phyloP scores from a whole-genome alignment of 192 early-diverging fungal genomes.

The Linderina pennispora region DNA sequence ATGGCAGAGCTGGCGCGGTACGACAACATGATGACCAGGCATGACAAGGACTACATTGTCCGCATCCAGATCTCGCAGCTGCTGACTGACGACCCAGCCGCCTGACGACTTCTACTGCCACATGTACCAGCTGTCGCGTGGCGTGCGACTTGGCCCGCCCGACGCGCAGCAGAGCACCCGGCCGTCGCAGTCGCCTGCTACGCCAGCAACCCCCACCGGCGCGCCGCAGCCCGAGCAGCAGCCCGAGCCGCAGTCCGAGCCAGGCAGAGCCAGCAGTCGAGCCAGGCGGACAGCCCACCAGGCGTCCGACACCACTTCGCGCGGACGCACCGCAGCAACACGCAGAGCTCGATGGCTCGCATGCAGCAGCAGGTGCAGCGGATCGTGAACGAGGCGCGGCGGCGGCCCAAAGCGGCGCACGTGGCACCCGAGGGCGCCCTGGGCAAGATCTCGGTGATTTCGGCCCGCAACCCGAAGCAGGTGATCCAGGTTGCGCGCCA shows the following conservation, averaged over 20 bases:
- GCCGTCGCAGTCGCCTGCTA: background rate
- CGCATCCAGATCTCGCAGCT: constrained; percentile 93
- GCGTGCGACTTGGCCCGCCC: constrained; percentile 9
- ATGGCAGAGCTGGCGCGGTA: constrained; percentile 61
- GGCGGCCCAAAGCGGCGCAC: constrained; percentile 76
- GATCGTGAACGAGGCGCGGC: constrained; percentile 88
- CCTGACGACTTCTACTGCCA: constrained; percentile 97
- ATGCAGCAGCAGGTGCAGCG: constrained; percentile 97
- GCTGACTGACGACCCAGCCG: constrained; percentile 85
- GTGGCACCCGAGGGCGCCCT: constrained; percentile 91
- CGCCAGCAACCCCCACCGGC: background rate
- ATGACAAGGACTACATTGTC: constrained; percentile 92
- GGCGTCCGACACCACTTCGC: constrained; percentile 22
- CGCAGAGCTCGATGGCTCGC: constrained; percentile 52
- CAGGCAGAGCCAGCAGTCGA: background rate
- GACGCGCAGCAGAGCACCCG: background rate
- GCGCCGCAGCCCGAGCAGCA: background rate
- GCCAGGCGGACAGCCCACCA: too few species aligned
- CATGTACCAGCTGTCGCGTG: constrained; percentile 72
- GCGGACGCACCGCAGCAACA: constrained; percentile 19
- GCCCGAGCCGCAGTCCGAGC: background rate
- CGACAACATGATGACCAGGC: constrained; percentile 85
- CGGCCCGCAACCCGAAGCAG: constrained; percentile 86
- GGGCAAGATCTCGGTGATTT: constrained; percentile 88
- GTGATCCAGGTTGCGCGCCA: constrained; percentile 63